Conservation (phyloP, 2,329 filamentous ascomycete species). For the Metarhizium album region DNA sequence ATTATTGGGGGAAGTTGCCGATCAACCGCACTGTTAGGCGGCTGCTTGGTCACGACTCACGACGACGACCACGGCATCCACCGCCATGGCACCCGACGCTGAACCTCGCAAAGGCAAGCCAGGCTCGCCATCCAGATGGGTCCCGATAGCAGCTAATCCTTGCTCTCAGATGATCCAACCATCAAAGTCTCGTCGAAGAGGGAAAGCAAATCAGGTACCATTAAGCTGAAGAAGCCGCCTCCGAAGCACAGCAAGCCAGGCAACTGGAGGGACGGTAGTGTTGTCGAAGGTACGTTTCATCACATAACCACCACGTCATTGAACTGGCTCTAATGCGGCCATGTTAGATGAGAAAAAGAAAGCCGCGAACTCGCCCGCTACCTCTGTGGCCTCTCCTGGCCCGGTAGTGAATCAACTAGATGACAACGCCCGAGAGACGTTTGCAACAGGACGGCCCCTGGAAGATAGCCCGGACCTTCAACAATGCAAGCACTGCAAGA, state of each 20-base stretch:
- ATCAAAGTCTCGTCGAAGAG: constrained; percentile 54
- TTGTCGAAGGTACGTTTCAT: constrained; percentile 45
- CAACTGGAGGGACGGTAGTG: constrained; percentile 59
- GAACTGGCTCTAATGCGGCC: neutral
- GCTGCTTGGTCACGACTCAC: neutral
- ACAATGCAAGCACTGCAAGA: constrained; percentile 90
- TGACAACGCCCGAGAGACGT: constrained; percentile 65
- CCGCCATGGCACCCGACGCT: constrained; percentile 11
- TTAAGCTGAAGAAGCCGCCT: constrained; percentile 52
- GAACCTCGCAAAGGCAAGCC: constrained; percentile 21
- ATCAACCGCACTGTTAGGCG: neutral
- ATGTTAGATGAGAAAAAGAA: constrained; percentile 43
- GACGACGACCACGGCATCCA: too few species aligned
- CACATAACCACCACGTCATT: neutral
- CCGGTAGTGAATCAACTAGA: constrained; percentile 60
- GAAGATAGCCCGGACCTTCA: constrained; percentile 71
- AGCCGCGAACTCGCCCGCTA: constrained; percentile 31
- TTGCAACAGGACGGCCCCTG: constrained; percentile 70
- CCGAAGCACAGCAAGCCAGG: constrained; percentile 56
- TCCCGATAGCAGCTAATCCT: neutral
- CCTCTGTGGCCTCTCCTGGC: constrained; percentile 36
- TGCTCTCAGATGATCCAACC: constrained; percentile 32
- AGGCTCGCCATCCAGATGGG: neutral
- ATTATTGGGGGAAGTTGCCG: neutral
- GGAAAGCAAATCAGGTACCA: constrained; percentile 35